Conservation (phyloP, 2,329 filamentous ascomycete species). For the Hypoxylon sp. region DNA sequence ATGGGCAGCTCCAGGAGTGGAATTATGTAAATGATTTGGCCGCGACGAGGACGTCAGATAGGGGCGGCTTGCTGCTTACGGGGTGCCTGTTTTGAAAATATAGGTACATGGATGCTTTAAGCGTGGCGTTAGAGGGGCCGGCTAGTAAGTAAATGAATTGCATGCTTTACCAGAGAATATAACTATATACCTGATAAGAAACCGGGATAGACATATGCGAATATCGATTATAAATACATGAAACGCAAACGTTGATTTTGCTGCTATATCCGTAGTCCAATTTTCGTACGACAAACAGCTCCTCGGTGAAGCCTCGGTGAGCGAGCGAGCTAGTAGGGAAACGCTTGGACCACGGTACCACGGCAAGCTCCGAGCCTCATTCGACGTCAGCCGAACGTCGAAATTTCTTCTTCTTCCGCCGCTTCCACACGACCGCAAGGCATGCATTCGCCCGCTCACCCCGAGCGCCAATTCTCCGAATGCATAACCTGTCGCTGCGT, state of each 20-base stretch:
- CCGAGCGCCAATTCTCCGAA: conserved; percentile 54
- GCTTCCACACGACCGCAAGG: conserved; percentile 39
- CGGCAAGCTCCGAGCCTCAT: conserved; percentile 17
- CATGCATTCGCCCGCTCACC: conserved; percentile 53
- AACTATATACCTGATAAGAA: conserved; percentile 1
- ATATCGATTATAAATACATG: neutral
- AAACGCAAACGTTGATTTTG: too few species aligned
- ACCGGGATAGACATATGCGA: neutral
- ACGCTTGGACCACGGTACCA: conserved; percentile 42
- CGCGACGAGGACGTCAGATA: conserved; percentile 21
- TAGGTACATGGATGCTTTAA: conserved; percentile 36
- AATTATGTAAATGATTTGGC: conserved; percentile 46
- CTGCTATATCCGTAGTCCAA: neutral
- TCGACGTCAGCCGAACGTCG: conserved; percentile 16
- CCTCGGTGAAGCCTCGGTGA: conserved; percentile 16
- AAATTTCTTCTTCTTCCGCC: conserved; percentile 28
- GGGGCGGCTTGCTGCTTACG: conserved; percentile 36
- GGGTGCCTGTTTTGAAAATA: conserved; percentile 46
- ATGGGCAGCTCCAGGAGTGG: conserved; percentile 47
- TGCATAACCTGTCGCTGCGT: conserved; percentile 54
- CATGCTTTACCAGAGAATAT: neutral
- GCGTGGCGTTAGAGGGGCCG: conserved; percentile 32
- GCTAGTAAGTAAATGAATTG: neutral
- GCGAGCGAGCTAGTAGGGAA: neutral
- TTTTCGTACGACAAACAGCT: neutral